These are phyloP conservation scores for Stenogyne calaminthoides DNA, from an alignment of 305 asterid species.

Conservation along the genomic window DNA sequence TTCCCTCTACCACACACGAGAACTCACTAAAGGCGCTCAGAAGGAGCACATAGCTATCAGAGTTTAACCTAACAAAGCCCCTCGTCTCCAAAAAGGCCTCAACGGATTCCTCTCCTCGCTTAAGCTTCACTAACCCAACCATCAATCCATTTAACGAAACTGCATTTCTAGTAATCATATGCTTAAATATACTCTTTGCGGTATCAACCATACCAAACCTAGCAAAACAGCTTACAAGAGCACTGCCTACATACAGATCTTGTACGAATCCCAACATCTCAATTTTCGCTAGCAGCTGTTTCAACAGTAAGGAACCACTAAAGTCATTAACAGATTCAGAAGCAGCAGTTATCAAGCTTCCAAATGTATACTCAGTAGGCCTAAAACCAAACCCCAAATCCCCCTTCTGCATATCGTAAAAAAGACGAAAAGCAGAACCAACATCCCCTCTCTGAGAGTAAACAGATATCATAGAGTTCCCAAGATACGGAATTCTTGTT, in stretches of 20 bases:
- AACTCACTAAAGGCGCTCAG: constrained; percentile 71
- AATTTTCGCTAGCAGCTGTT: constrained; percentile 71
- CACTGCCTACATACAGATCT: constrained; percentile 91
- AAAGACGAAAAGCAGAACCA: constrained; percentile 60
- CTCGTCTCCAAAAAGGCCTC: constrained; percentile 61
- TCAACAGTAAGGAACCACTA: constrained; percentile 50
- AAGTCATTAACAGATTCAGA: constrained; percentile 43
- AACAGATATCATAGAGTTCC: constrained; percentile 87
- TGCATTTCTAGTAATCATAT: constrained; percentile 74
- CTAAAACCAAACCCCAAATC: constrained; percentile 42
- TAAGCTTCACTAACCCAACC: constrained; percentile 76
- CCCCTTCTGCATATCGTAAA: constrained; percentile 63
- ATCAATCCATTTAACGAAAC: constrained; percentile 85
- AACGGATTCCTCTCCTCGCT: constrained; percentile 73
- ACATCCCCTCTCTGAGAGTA: constrained; percentile 72
- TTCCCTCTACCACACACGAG: constrained; percentile 57
- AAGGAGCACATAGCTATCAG: constrained; percentile 70
- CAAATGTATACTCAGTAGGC: constrained; percentile 84
- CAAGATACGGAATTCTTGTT: constrained; percentile 65
- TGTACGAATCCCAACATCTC: constrained; percentile 61
- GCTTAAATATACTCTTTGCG: constrained; percentile 66
- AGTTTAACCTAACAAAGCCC: constrained; percentile 45
- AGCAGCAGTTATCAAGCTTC: constrained; percentile 74
- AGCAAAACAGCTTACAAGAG: constrained; percentile 73
- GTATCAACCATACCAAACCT: constrained; percentile 56